Evolutionary conservation across 345 rosid genomes (phyloP).

Genomic region (Rhizophora apiculata): DNA sequence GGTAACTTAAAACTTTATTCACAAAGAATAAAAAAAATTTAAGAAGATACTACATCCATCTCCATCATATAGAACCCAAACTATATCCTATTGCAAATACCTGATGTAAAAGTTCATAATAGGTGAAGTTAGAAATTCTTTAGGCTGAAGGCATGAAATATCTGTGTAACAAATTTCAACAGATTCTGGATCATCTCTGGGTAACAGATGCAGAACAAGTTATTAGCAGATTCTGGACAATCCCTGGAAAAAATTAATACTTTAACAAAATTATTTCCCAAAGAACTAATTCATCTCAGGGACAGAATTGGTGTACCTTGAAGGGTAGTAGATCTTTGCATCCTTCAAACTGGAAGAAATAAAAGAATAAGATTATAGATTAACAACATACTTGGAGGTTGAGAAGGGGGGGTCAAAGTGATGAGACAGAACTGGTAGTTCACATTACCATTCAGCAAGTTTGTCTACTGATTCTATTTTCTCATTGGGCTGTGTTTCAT

Average conservation of each 20-base stretch:
- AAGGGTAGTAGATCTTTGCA: constrained; percentile 59
- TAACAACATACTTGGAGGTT: constrained; percentile 1
- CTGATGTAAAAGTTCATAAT: constrained; percentile 82
- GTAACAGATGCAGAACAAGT: constrained; percentile 13
- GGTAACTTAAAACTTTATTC: not conserved
- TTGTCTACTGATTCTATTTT: constrained; percentile 28
- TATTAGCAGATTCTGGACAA: constrained; percentile 11
- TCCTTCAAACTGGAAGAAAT: constrained; percentile 49
- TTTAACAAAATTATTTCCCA: not conserved
- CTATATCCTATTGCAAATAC: constrained; percentile 33
- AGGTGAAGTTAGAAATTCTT: constrained; percentile 60
- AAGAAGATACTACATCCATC: not conserved
- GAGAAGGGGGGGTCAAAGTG: not conserved
- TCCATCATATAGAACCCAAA: constrained; percentile 6
- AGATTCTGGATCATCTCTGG: constrained; percentile 68
- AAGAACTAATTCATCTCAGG: constrained; percentile 1
- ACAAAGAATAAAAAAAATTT: not conserved
- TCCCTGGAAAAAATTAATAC: constrained; percentile 1
- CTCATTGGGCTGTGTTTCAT: constrained; percentile 43
- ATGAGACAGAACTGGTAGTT: constrained; percentile 2
- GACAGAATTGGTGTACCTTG: constrained; percentile 36
- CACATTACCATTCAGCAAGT: constrained; percentile 52
- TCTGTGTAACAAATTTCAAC: constrained; percentile 63
- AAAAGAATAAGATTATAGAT: constrained; percentile 20
- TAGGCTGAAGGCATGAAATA: constrained; percentile 61